These are phyloP conservation scores for Tuber indicum DNA, from an alignment of 495 filamentous ascomycete species.

Conservation along the genomic window DNA sequence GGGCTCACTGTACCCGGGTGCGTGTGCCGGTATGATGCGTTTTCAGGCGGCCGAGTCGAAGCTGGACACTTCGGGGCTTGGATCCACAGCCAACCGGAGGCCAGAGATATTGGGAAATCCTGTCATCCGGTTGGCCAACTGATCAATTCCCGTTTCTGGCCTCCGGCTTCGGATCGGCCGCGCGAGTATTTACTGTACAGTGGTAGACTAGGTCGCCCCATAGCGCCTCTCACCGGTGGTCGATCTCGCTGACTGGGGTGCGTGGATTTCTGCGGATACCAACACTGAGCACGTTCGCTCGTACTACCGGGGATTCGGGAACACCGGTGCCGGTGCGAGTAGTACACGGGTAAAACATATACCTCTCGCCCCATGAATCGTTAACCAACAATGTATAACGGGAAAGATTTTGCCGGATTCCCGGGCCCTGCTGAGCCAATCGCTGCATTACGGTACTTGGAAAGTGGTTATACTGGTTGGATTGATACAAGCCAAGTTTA, in stretches of 20 bases:
- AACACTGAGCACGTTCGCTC: slow-evolving; percentile 50
- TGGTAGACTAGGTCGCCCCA: slow-evolving; percentile 53
- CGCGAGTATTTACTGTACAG: slow-evolving; percentile 41
- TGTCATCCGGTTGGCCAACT: too few relatives aligned
- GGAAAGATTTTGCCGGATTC: slow-evolving; percentile 53
- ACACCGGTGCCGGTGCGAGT: slow-evolving; percentile 53
- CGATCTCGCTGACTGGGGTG: slow-evolving; percentile 56
- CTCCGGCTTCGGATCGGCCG: too few relatives aligned
- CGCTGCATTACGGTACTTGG: slow-evolving; percentile 53
- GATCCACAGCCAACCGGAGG: too few relatives aligned
- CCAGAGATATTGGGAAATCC: too few relatives aligned
- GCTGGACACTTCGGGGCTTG: too few relatives aligned
- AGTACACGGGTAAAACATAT: slow-evolving; percentile 47
- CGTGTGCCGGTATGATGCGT: too few relatives aligned
- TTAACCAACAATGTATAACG: slow-evolving; percentile 17
- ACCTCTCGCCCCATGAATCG: neutral
- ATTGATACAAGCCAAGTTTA: slow-evolving; percentile 42
- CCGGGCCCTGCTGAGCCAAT: slow-evolving; percentile 48
- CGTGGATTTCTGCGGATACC: slow-evolving; percentile 50
- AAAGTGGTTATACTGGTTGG: slow-evolving; percentile 46
- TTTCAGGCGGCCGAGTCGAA: too few relatives aligned
- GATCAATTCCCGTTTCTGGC: too few relatives aligned
- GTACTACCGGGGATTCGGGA: slow-evolving; percentile 54
- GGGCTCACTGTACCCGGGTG: too few relatives aligned
- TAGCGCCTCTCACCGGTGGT: slow-evolving; percentile 51